Base-by-base conservation (phyloP, 225 moss, liverwort and hornwort genomes). In the Sphagnum tenellum region DNA sequence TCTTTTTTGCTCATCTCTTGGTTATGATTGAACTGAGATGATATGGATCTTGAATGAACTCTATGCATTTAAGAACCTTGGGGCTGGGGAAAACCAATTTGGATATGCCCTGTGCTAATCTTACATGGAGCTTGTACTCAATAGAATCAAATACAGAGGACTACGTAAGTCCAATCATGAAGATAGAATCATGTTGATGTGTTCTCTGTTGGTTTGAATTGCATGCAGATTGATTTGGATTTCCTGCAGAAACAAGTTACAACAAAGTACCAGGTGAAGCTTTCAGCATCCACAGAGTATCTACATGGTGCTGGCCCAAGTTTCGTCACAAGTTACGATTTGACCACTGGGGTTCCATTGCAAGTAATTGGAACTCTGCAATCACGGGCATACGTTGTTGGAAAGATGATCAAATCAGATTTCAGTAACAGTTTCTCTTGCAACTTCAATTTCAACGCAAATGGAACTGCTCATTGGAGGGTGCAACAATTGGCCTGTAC, bases 231-330 rank as follows among this genome's bases (percentile, higher is more conserved):
- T 6, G 29, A 47, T 0, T 65, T 84, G 4, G 81, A 84, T 66
- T 85, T 66, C 56, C 76, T 90, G 57, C 76, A 75, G 50, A 83
- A 87, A 70, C 69, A 70, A 60, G 79, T 83, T 9, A 47, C 71
- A 0, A 74, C 78, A 64, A 77, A 69, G 9, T 67, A 83, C 11
- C 8, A 61, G 0, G 72, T 87, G 0, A 66, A 70, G 14, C 78
- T 90, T 45, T 29, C 63, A 0, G 70, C 79, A 6, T 81, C 71
- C 67, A 94, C 82, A 64, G 71, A 71, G 29, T 90, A 82, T 2
- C 84, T 94, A 4, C 90, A 94, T 9, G 94, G 94, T 0, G 94
- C 94, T 0, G 90, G 94, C 4, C 90, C 88, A 6, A 88, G 82
- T 57, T 88, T 94, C 4, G 65, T 75, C 48, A 81, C 76, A 52